Evolutionary conservation across 441 rosid species (phyloP).

Genomic region (Biscutella laevigata): DNA sequence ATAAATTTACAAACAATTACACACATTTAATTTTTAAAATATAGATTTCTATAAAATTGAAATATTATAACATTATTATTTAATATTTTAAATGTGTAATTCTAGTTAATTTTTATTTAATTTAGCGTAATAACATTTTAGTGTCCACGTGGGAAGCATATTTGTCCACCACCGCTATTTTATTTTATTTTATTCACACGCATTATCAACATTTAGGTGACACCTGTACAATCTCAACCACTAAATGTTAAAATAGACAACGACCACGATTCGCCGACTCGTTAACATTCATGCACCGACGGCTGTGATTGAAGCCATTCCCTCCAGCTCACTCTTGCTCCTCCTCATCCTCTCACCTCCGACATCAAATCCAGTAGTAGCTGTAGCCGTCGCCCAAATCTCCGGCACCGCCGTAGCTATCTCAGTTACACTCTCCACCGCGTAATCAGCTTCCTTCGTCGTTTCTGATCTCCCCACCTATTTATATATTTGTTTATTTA

Average conservation of each 20-base stretch:
- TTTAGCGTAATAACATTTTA: slow-evolving; percentile 21
- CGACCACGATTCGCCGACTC: neutral
- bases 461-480: slow-evolving; percentile 63
- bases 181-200: slow-evolving; percentile 23
- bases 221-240: slow-evolving; percentile 16
- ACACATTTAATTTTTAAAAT: too few relatives aligned
- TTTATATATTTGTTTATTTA: too few relatives aligned
- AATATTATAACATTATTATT: too few relatives aligned
- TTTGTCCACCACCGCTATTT: slow-evolving; percentile 6
- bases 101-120: too few relatives aligned
- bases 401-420: slow-evolving; percentile 55
- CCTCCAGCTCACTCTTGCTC: slow-evolving; percentile 40
- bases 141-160: slow-evolving; percentile 23
- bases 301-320: slow-evolving; percentile 24
- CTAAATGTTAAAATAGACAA: slow-evolving; percentile 18
- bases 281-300: slow-evolving; percentile 19
- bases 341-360: slow-evolving; percentile 34
- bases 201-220: slow-evolving; percentile 6
- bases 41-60: too few relatives aligned
- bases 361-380: slow-evolving; percentile 18
- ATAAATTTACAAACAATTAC: too few relatives aligned
- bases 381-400: slow-evolving; percentile 38
- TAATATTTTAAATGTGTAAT: too few relatives aligned
- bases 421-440: slow-evolving; percentile 37
- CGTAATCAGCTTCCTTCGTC: slow-evolving; percentile 59